Conservation (phyloP, 1,284 basidiomycete species). For the Flammula alnicola region DNA sequence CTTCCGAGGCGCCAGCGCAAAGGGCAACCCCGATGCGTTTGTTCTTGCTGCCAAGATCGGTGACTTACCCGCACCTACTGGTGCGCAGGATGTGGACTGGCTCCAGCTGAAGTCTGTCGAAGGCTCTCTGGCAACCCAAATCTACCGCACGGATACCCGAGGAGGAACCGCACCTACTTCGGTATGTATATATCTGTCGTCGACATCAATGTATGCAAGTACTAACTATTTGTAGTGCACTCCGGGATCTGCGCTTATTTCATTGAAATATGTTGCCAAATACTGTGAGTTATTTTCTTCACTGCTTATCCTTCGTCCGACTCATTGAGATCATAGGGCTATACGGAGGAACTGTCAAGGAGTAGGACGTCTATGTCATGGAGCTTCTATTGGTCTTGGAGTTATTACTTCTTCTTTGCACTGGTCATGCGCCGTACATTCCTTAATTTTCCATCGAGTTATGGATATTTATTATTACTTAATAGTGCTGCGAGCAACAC, state of each 20-base stretch:
- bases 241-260: slow-evolving; percentile 38
- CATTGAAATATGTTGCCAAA: slow-evolving; percentile 49
- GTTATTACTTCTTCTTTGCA: slow-evolving; percentile 9
- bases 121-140: slow-evolving; percentile 54
- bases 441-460: slow-evolving; percentile 7
- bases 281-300: slow-evolving; percentile 37
- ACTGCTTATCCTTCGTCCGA: not conserved
- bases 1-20: slow-evolving; percentile 45
- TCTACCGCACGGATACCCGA: slow-evolving; percentile 49
- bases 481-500: slow-evolving; percentile 19
- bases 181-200: slow-evolving; percentile 46
- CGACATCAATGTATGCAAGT: too few relatives aligned
- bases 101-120: slow-evolving; percentile 51
- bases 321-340: slow-evolving; percentile 16
- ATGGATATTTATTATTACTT: slow-evolving; percentile 6
- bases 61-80: slow-evolving; percentile 48
- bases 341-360: slow-evolving; percentile 20
- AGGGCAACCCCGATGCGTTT: slow-evolving; percentile 51
- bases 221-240: too few relatives aligned
- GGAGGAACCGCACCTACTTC: slow-evolving; percentile 59
- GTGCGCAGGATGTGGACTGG: slow-evolving; percentile 59
- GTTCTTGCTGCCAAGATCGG: slow-evolving; percentile 50
- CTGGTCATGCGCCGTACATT: slow-evolving; percentile 12
- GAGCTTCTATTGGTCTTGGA: too few relatives aligned
- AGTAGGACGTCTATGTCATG: too few relatives aligned